Evolutionary conservation across 139 green algal genomes (phyloP).

Genomic region (Ulvella scutata): DNA sequence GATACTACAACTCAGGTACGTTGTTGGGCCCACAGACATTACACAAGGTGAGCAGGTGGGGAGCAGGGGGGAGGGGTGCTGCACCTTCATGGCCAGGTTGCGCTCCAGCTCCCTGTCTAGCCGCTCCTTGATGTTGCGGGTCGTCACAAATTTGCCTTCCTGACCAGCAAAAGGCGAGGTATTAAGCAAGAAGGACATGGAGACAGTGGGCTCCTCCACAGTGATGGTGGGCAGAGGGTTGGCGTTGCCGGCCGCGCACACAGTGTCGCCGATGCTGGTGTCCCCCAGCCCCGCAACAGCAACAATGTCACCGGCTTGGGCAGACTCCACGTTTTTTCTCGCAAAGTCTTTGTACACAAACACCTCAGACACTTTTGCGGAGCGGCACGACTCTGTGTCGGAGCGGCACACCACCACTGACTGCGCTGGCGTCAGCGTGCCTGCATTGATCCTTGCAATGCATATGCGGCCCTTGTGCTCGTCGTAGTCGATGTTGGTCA

Average conservation of each 20-base stretch:
- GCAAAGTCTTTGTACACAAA: conserved; percentile 97
- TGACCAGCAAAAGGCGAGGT: conserved; percentile 88
- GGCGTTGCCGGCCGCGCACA: conserved; percentile 39
- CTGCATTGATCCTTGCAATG: conserved; percentile 69
- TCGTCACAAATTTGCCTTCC: conserved; percentile 91
- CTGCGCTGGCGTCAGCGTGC: conserved; percentile 52
- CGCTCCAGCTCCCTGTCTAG: conserved; percentile 81
- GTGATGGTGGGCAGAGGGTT: conserved; percentile 81
- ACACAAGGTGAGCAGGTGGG: too few relatives aligned
- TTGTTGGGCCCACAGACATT: too few relatives aligned
- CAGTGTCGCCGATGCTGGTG: conserved; percentile 88
- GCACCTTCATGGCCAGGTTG: conserved; percentile 81
- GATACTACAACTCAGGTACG: too few relatives aligned
- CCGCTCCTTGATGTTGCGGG: conserved; percentile 67
- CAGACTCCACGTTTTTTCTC: conserved; percentile 24
- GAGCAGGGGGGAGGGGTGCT: too few relatives aligned
- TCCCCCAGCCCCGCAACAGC: conserved; percentile 42
- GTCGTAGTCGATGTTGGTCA: conserved; percentile 91
- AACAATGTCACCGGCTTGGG: conserved; percentile 39
- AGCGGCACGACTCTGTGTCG: conserved; percentile 2
- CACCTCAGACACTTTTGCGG: conserved; percentile 70
- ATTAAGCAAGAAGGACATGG: conserved; percentile 95
- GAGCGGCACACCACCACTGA: background rate
- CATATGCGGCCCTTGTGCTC: conserved; percentile 89
- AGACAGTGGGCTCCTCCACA: conserved; percentile 95